Base-by-base conservation (phyloP, 106 monocot species). In the Allium cepa region DNA sequence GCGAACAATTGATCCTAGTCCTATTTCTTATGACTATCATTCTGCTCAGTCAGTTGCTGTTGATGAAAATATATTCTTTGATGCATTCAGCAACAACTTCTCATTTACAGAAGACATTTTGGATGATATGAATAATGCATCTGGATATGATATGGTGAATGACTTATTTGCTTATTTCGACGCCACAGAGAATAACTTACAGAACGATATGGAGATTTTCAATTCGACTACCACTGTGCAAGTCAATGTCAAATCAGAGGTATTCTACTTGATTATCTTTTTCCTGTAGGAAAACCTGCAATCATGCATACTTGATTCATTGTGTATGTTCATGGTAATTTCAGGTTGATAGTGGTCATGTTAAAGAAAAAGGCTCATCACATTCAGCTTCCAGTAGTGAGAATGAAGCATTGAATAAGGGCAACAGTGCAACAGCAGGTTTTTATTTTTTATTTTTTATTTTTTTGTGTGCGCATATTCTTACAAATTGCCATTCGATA, bases 91-190 rank as follows among this genome's bases (percentile, higher is more conserved):
- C 49, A 53, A 57, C 55, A 52, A 66, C 53, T 65, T 60, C 47
- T 17, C 27, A 53, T 52, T 51, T 60, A 49, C 15, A 13, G 15
- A 69, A n/a, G 80, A 75, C 11, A 57, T 50, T 61, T 64, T 64
- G 1, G n/a, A 11, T 17, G 49, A 64, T 18, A 49, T 17, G 64
- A 17, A 64, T 64, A 72, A 28, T 45, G 11, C 56, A 17, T 15
- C 79, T 18, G 78, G 69, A 16, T 36, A 64, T 61, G 75, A 81
- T 60, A 60, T 62, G 66, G 50, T 67, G 11, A 81, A 79, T 55
- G 79, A 86, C 46, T 68, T 74, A 27, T 48, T 79, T 71, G 76
- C 73, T 8, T 86, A 74, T 63, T 86, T 82, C 65, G 86, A 86
- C 66, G 79, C 78, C 46, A 77, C 85, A 11, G 85, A 88, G 36